phyloP scores from a whole-genome alignment of 345 rosid genomes.

The Eucalyptus erythrocorys region DNA sequence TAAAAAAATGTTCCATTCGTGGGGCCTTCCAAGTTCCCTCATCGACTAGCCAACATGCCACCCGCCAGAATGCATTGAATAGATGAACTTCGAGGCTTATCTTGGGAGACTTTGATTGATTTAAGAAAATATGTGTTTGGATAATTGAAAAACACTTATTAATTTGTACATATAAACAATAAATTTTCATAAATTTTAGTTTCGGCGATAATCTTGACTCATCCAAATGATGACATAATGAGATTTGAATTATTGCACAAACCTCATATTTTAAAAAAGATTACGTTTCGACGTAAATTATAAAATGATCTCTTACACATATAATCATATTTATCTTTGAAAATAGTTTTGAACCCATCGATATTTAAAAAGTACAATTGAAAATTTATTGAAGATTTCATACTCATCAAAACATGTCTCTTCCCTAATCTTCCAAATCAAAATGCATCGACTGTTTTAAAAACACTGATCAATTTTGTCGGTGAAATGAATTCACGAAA shows the following conservation, averaged over 20 bases:
- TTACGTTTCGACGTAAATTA: not conserved
- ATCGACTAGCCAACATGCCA: not conserved
- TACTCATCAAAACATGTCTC: not conserved
- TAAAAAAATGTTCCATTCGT: not conserved
- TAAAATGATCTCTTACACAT: not conserved
- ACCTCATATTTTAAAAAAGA: not conserved
- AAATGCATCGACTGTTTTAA: not conserved
- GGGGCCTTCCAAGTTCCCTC: not conserved
- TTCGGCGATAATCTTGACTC: not conserved
- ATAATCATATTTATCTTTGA: not conserved
- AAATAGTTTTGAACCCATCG: fast-evolving
- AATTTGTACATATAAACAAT: not conserved
- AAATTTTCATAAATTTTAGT: not conserved
- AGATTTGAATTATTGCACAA: not conserved
- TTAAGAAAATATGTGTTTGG: not conserved
- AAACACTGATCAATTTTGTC: not conserved
- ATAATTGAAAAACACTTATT: not conserved
- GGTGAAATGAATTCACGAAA: not conserved
- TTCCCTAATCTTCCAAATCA: not conserved
- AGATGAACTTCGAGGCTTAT: not conserved
- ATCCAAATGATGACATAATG: not conserved
- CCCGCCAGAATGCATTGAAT: not conserved
- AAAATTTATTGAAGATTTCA: not conserved
- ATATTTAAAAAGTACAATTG: not conserved
- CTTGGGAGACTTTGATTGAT: not conserved